Conservation (phyloP, 345 rosid species). For the Noccaea caerulescens region DNA sequence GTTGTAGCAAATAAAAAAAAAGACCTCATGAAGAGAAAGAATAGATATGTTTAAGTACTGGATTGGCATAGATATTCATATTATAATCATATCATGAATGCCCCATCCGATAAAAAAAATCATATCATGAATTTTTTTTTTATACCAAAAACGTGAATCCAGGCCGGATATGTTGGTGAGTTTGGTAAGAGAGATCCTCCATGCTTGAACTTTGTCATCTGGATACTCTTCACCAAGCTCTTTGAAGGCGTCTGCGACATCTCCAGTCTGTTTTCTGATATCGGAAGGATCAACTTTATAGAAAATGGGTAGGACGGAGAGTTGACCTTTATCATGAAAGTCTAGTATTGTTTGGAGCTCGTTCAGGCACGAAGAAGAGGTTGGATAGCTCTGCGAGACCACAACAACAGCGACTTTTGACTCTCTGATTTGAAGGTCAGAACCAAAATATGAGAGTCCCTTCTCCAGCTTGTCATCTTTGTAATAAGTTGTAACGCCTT, state of each 20-base stretch:
- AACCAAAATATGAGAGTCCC: not conserved
- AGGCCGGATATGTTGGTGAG: not conserved
- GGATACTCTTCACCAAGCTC: slow-evolving; percentile 3
- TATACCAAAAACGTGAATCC: slow-evolving; percentile 9
- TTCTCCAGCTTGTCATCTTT: not conserved
- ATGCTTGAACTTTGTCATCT: slow-evolving; percentile 29
- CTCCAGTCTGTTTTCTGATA: not conserved
- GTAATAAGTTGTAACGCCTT: not conserved
- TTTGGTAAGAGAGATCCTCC: slow-evolving; percentile 23
- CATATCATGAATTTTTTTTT: no score
- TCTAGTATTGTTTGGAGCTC: slow-evolving; percentile 17
- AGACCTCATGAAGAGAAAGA: not conserved
- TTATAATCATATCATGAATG: no score
- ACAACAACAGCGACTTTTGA: slow-evolving; percentile 8
- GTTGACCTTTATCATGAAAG: not conserved
- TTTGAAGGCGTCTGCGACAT: not conserved
- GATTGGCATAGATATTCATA: no score
- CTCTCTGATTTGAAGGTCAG: no score
- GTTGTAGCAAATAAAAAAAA: not conserved
- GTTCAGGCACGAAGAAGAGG: slow-evolving; percentile 9
- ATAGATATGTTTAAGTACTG: no score
- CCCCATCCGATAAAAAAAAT: no score
- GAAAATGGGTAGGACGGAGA: not conserved
- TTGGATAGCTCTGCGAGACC: not conserved
- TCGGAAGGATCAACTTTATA: not conserved